Evolutionary conservation across 129 eudicot species (phyloP).

Genomic region (Gnaphalium uliginosum): DNA sequence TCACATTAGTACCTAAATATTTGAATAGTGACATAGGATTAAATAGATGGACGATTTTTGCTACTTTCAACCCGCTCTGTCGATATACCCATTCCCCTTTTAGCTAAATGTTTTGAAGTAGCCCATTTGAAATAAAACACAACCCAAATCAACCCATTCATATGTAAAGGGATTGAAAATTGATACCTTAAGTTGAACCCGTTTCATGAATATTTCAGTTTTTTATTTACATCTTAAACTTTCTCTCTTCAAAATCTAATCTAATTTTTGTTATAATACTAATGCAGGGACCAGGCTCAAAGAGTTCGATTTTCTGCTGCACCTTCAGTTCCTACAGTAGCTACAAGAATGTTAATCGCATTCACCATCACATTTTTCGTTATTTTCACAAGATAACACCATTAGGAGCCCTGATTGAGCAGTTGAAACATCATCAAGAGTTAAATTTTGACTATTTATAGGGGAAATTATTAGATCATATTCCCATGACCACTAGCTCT

Average conservation of each 20-base stretch:
- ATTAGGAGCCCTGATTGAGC: conserved; percentile 15
- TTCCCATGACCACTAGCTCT: conserved; percentile 11
- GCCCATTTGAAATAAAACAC: neutral
- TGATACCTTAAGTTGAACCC: neutral
- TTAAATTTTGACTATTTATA: conserved; percentile 30
- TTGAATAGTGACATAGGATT: neutral
- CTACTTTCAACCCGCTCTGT: neutral
- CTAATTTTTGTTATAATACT: neutral
- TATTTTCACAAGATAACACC: conserved; percentile 31
- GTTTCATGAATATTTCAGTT: neutral
- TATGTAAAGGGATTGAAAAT: neutral
- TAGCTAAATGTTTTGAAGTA: neutral
- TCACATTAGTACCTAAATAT: neutral
- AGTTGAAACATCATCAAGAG: conserved; percentile 15
- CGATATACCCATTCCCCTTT: neutral
- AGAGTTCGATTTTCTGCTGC: conserved; percentile 68
- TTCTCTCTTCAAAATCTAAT: neutral
- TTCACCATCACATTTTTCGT: conserved; percentile 32
- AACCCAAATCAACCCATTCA: neutral
- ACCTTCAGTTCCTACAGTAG: conserved; percentile 24
- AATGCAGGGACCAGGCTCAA: conserved; percentile 71
- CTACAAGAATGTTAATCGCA: conserved; percentile 28
- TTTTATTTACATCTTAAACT: neutral
- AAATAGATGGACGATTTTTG: no score
- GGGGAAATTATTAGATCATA: conserved; percentile 6